Conservation (phyloP, 805 yeast species). For the Alloascoidea africana region DNA sequence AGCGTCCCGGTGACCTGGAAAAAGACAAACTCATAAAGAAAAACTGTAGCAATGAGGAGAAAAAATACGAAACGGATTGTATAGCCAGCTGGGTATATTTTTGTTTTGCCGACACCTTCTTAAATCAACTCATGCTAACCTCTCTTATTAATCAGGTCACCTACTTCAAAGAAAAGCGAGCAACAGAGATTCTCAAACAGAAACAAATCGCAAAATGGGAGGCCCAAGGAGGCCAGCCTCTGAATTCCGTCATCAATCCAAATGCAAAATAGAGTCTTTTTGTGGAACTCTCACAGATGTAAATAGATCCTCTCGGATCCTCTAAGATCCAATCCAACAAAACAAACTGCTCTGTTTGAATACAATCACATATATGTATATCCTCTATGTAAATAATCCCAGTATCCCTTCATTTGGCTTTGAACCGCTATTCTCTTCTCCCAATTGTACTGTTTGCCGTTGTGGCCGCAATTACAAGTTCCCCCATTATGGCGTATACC, state of each 20-base stretch:
- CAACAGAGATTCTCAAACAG: constrained; percentile 56
- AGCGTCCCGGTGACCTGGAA: constrained; percentile 24
- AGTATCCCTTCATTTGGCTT: constrained; percentile 8
- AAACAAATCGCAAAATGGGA: constrained; percentile 56
- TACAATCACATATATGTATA: background rate
- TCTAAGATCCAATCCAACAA: constrained; percentile 8
- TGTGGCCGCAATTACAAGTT: too few relatives aligned
- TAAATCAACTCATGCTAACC: constrained; percentile 3
- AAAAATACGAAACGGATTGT: constrained; percentile 58
- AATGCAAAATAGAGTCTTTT: too few relatives aligned
- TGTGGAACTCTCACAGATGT: too few relatives aligned
- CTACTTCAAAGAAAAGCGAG: constrained; percentile 83
- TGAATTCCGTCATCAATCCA: constrained; percentile 8
- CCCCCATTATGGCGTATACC: too few relatives aligned
- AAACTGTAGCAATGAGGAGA: constrained; percentile 41
- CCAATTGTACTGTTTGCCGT: too few relatives aligned
- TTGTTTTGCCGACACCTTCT: background rate
- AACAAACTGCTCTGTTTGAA: background rate
- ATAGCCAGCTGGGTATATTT: constrained; percentile 60
- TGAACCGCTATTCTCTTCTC: constrained; percentile 6
- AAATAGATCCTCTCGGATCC: too few relatives aligned
- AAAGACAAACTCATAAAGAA: constrained; percentile 29
- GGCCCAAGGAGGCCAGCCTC: constrained; percentile 37
- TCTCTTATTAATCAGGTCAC: constrained; percentile 19
- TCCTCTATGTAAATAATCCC: background rate